Conservation (phyloP, 176 grass and related monocot genomes). For the Aechmea fasciata region DNA sequence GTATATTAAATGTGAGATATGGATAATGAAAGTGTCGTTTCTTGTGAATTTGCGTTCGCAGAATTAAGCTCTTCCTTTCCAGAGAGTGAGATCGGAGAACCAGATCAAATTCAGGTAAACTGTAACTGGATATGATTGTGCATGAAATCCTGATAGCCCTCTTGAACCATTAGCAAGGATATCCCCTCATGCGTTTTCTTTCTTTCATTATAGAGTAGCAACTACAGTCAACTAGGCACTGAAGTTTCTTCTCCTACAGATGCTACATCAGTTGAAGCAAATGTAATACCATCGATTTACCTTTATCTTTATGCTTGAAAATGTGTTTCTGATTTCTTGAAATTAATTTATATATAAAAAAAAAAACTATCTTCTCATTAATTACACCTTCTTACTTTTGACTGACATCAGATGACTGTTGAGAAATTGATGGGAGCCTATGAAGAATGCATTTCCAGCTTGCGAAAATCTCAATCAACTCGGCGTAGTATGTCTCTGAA, state of each 20-base stretch:
- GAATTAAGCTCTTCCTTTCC: conserved; percentile 32
- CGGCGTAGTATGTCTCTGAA: conserved; percentile 71
- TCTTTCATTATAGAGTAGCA: conserved; percentile 59
- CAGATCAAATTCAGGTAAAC: conserved; percentile 49
- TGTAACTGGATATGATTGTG: not conserved
- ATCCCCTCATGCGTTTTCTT: not conserved
- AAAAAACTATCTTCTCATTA: no score
- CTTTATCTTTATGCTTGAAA: no score
- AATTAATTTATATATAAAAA: no score
- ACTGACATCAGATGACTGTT: conserved; percentile 60
- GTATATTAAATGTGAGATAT: not conserved
- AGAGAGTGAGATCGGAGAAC: conserved; percentile 45
- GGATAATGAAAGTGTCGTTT: conserved; percentile 9
- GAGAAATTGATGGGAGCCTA: conserved; percentile 78
- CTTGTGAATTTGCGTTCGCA: conserved; percentile 24
- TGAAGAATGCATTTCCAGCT: conserved; percentile 47
- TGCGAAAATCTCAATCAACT: conserved; percentile 60
- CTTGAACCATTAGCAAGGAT: conserved; percentile 2
- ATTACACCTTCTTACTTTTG: no score
- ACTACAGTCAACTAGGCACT: conserved; percentile 27
- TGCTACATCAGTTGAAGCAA: conserved; percentile 38
- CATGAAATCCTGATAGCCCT: not conserved
- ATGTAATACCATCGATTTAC: conserved; percentile 40
- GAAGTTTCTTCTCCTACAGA: conserved; percentile 27
- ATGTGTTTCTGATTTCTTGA: no score